Percentiles rank a stretch among this genome's conserved stretches.
Conservation (phyloP, 73 alveolate species). For the Paramecium sexaurelia region DNA sequence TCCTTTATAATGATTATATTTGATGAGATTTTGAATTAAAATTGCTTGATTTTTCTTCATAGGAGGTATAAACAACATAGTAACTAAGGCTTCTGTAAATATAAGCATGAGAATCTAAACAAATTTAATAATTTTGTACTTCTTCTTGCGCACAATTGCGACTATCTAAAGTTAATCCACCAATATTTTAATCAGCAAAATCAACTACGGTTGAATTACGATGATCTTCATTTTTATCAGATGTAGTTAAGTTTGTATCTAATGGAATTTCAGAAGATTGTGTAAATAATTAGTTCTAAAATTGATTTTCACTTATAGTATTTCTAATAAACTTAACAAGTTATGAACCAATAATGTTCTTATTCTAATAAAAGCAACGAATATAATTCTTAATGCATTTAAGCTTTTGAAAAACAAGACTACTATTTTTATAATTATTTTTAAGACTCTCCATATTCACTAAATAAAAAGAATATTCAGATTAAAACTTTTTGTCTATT, state of each 20-base stretch:
- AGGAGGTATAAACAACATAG: slow-evolving; percentile 79
- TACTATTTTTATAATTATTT: neutral
- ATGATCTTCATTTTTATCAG: slow-evolving; percentile 11
- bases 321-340: neutral
- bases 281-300: neutral
- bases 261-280: neutral
- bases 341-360: neutral
- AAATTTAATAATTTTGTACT: neutral
- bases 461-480: neutral
- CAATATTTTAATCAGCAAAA: slow-evolving; percentile 94
- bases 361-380: neutral
- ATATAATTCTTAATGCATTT: neutral
- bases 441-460: neutral
- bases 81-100: slow-evolving; percentile 83
- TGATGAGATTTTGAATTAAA: slow-evolving; percentile 77
- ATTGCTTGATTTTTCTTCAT: slow-evolving; percentile 89
- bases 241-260: neutral
- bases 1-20: slow-evolving; percentile 83
- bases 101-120: slow-evolving; percentile 77
- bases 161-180: slow-evolving; percentile 89
- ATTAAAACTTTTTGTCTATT: neutral
- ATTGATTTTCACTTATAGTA: neutral
- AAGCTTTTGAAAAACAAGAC: neutral
- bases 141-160: slow-evolving; percentile 94
- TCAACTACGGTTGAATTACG: slow-evolving; percentile 70